Evolutionary conservation across 2,329 filamentous ascomycete genomes (phyloP).

Genomic region (Botrytis galanthina): DNA sequence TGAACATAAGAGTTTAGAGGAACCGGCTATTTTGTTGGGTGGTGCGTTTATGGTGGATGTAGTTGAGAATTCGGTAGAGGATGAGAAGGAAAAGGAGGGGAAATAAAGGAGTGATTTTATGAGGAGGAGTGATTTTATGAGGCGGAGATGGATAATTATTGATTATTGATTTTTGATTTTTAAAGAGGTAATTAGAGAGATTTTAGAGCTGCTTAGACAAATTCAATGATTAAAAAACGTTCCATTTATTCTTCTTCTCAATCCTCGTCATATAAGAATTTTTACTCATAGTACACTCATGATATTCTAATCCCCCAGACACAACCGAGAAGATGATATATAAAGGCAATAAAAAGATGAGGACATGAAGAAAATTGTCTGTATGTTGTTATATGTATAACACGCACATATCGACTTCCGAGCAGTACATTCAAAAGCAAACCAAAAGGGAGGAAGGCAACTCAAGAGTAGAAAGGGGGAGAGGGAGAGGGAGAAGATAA

Average conservation of each 20-base stretch:
- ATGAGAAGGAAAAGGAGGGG: constrained; percentile 14
- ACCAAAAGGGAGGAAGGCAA: too few relatives aligned
- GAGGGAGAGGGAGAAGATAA: too few relatives aligned
- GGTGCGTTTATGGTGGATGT: constrained; percentile 49
- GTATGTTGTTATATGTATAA: too few relatives aligned
- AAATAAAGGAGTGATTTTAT: not conserved
- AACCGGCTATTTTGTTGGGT: constrained; percentile 77
- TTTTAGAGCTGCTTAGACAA: not conserved
- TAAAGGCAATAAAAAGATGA: not conserved
- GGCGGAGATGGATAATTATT: not conserved
- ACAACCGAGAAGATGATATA: not conserved
- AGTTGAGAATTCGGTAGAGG: constrained; percentile 27
- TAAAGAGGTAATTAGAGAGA: not conserved
- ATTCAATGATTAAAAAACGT: not conserved
- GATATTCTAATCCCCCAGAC: not conserved
- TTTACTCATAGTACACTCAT: not conserved
- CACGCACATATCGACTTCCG: too few relatives aligned
- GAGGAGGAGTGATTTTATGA: not conserved
- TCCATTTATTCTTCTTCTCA: not conserved
- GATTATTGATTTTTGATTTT: not conserved
- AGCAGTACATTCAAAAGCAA: too few relatives aligned
- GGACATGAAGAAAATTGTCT: too few relatives aligned
- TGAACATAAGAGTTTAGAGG: constrained; percentile 73
- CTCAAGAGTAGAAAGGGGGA: too few relatives aligned
- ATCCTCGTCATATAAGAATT: not conserved